Evolutionary conservation across 164 flowering plant genomes (phyloP), one percentile per base, ranked within the genome.

Genomic region (Cinnamomum chago): DNA sequence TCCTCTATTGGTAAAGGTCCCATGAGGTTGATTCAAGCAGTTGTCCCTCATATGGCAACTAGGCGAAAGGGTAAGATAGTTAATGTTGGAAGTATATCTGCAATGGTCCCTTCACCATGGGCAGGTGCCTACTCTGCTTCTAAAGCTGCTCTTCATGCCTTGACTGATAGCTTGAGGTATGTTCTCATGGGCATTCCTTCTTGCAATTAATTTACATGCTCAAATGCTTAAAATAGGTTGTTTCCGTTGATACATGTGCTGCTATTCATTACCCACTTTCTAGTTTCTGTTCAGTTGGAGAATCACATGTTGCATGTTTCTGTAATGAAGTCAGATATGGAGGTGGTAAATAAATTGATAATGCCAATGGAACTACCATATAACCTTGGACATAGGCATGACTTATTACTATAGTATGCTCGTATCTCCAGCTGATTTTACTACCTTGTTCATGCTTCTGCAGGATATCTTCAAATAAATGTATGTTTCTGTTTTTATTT

Each of bases 71-170:
- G 98, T 62, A 93, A 89, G 83, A 86, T 95, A 50, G 98, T 92
- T 50, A 93, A 92, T 70, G 68, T 94, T 35, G 97, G 98, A 75
- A 93, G 99, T 79, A 86, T 90, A 28, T n/a, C 89, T 62, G 97
- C 78, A 65, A 24, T 90, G 83, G 90, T 86, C 7, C 92, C 97
- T 65, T 83, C 85, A 68, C 98, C 99, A 20, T 93, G 98, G 98
- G 85, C 90, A 30, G 99, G 99, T 74, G 84, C 79, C 77, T 95
- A 93, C 75, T 78, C 88, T 72, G 90, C 97, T 50, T 83, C 99
- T 3, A 95, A 95, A 88, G 91, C 95, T 80, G 97, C 96, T 76
- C 72, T 92, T 65, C 98, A 95, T 82, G 79, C 97, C n/a, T 70
- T 95, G 1, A 83, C 90, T 47, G 96, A 93, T 75, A 80, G 86